Percentiles rank a stretch among this genome's conserved stretches.
These are phyloP conservation scores for Porcisia hertigi DNA, from an alignment of 208 protist genomes.

Conservation along the genomic window DNA sequence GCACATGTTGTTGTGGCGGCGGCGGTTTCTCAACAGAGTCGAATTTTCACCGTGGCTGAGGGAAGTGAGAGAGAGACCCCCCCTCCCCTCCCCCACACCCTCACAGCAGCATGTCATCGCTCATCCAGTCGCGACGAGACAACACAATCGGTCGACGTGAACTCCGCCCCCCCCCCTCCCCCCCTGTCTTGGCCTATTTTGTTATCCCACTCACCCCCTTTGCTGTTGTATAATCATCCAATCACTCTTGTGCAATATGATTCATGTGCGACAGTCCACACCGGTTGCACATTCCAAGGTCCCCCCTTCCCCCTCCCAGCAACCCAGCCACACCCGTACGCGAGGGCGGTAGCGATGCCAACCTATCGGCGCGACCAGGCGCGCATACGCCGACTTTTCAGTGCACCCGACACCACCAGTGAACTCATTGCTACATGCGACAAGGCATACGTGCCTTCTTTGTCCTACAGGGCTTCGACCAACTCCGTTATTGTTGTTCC, in stretches of 20 bases:
- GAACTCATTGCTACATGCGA: slow-evolving; percentile 56
- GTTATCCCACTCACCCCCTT: too few species aligned
- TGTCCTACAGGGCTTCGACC: slow-evolving; percentile 11
- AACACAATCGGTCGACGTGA: too few species aligned
- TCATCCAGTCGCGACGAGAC: too few species aligned
- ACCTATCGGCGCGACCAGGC: slow-evolving; percentile 6
- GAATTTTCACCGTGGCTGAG: background rate
- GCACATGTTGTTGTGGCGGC: too few species aligned
- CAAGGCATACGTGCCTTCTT: slow-evolving; percentile 20
- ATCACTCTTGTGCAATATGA: too few species aligned
- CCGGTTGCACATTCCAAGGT: background rate
- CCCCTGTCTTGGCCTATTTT: too few species aligned
- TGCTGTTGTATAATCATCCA: too few species aligned
- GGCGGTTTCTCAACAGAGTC: background rate
- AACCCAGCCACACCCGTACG: background rate
- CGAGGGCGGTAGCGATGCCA: background rate
- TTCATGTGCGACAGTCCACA: too few species aligned
- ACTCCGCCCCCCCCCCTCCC: too few species aligned
- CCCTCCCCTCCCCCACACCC: too few species aligned
- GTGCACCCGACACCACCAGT: slow-evolving; percentile 50
- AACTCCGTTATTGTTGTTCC: background rate
- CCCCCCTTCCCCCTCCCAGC: background rate
- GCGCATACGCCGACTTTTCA: slow-evolving; percentile 56
- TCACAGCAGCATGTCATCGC: too few species aligned
- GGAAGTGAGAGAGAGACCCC: background rate